Percentiles rank a stretch among this genome's conserved stretches.
These are phyloP conservation scores for Diaporthe vexans DNA, from an alignment of 2,329 filamentous ascomycete genomes.

Conservation along the genomic window DNA sequence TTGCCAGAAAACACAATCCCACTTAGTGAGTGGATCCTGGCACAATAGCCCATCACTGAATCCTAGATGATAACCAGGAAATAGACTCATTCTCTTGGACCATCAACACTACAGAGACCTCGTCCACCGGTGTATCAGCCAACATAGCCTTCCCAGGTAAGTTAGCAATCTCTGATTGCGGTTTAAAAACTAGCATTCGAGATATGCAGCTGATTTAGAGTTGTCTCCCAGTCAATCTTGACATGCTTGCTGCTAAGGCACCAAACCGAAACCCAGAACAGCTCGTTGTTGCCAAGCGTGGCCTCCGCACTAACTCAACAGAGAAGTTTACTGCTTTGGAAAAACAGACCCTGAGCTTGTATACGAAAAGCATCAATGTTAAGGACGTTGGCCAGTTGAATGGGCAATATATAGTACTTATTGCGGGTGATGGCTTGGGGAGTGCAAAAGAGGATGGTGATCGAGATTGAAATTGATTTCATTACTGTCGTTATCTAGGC, in stretches of 20 bases:
- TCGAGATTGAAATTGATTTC: neutral
- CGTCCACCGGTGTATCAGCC: neutral
- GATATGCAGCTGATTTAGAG: neutral
- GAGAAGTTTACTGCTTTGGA: slow-evolving; percentile 16
- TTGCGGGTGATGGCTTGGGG: neutral
- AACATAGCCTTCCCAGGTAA: neutral
- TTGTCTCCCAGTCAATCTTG: neutral
- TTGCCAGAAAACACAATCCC: neutral
- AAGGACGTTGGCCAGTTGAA: neutral
- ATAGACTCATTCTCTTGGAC: slow-evolving; percentile 13
- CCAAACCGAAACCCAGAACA: neutral
- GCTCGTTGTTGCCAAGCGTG: slow-evolving; percentile 1
- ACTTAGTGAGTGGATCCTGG: neutral
- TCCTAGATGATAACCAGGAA: neutral
- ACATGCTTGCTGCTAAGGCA: slow-evolving; percentile 17
- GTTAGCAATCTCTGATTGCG: neutral
- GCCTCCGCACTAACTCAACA: neutral
- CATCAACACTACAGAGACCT: neutral
- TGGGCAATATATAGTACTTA: slow-evolving; percentile 9
- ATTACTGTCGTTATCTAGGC: neutral
- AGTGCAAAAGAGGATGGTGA: neutral
- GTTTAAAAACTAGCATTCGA: accelerated
- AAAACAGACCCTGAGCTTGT: neutral
- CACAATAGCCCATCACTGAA: accelerated
- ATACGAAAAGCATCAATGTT: neutral